Evolutionary conservation across 352 stramenopile species (phyloP), one percentile per base, ranked within the genome.

Genomic region (Pythium dissimile): DNA sequence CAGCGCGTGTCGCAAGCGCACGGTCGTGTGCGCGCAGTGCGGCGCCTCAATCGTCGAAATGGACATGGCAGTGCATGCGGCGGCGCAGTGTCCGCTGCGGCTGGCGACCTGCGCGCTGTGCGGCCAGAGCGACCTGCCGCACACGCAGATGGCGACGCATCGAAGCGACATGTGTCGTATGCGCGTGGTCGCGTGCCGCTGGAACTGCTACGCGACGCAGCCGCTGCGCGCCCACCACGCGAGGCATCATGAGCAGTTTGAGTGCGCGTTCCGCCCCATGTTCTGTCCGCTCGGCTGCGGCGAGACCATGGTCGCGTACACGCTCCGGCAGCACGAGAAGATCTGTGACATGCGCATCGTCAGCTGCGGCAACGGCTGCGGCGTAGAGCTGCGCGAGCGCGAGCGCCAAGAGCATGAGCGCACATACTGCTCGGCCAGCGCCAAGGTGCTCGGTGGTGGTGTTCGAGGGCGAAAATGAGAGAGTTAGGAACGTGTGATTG

Each of bases 231-330:
- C 80, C 2, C 69, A 90, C 28, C 77, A 81, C 34, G 72, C 85
- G 54, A 54, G 70, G 8, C 67, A 57, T 0, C 83, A 92, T 56
- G 83, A 92, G 59, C 62, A 57, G 46, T 73, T 72, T 46, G 78
- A 90, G 49, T 92, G 80, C 48, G 49, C 64, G 2, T 73, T 83
- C 5, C 75, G 83, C 4, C 59, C 73, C 1, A 82, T 88, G 39
- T 84, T 72, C 67, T 92, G 83, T 54, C 75, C 80, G 5, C 68
- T 92, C 16, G 78, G 83, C 9, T 92, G 83, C 60, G 67, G 68
- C 18, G 46, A 73, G 42, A 67, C 73, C 10, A 55, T 92, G 30
- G 26, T 80, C 11, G 77, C 74, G 16, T 72, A 84, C 31, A 70
- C 68, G 12, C 50, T 77, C 18, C 80, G 80, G 35, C 51, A 60